These are phyloP conservation scores for Sporobolomyces phaffii DNA, from an alignment of 768 basidiomycete genomes.

Conservation along the genomic window DNA sequence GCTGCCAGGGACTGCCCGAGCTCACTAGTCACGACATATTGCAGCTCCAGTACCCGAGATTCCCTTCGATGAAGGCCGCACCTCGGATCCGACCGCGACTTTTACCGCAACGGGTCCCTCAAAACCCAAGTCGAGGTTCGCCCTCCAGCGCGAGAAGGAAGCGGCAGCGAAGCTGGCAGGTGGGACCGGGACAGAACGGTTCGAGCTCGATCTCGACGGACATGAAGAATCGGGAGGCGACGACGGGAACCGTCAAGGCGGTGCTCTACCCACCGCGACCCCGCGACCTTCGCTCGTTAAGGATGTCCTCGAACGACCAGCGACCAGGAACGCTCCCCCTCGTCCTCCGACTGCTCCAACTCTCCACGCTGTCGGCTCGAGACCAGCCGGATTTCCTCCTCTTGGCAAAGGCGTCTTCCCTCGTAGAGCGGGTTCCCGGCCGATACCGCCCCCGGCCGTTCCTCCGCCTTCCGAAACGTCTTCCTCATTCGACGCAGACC, in stretches of 20 bases:
- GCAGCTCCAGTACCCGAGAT: slow-evolving; percentile 10
- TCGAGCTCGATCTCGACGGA: slow-evolving; percentile 20
- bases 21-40: too few relatives aligned
- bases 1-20: too few relatives aligned
- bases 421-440: background rate
- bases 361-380: background rate
- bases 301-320: slow-evolving; percentile 21
- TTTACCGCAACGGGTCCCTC: background rate
- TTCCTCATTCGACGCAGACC: background rate
- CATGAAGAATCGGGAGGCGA: background rate
- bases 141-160: slow-evolving; percentile 31
- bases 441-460: background rate
- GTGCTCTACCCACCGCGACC: background rate
- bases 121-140: slow-evolving; percentile 34
- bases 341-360: slow-evolving; percentile 1
- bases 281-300: slow-evolving; percentile 18
- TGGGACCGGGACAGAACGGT: slow-evolving; percentile 1
- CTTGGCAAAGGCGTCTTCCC: slow-evolving; percentile 14
- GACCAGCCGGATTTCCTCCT: slow-evolving; percentile 22
- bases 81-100: background rate
- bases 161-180: background rate
- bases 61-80: background rate
- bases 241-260: background rate
- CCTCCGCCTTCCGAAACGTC: background rate
- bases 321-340: background rate